These are phyloP conservation scores for Cotoneaster glaucophyllus DNA, from an alignment of 306 rosid species.

Conservation along the genomic window DNA sequence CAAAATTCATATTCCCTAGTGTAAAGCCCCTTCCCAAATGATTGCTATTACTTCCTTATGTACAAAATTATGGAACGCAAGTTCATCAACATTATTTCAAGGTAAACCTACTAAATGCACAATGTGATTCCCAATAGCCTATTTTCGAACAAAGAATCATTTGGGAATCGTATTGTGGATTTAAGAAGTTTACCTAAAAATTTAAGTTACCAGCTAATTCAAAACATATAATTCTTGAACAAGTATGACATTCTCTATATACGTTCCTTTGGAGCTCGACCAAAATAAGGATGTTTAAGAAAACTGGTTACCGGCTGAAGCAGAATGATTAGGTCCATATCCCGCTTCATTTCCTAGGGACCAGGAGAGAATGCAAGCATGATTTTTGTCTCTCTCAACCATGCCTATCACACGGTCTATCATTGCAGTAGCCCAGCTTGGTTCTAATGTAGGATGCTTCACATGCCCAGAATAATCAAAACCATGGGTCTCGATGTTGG, in stretches of 20 bases:
- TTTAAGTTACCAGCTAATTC: too few species aligned
- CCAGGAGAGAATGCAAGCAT: slow-evolving; percentile 82
- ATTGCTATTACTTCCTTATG: background rate
- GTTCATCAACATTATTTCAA: background rate
- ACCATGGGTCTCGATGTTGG: slow-evolving; percentile 91
- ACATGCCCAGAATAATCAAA: slow-evolving; percentile 59
- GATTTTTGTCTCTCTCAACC: slow-evolving; percentile 99
- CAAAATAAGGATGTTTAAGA: background rate
- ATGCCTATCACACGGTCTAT: slow-evolving; percentile 91
- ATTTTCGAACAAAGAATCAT: background rate
- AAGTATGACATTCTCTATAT: background rate
- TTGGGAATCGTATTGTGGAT: background rate
- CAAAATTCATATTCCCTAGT: background rate
- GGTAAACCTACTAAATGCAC: background rate
- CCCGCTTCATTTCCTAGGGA: slow-evolving; percentile 94
- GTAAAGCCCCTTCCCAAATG: background rate
- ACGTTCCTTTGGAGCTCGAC: background rate
- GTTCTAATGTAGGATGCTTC: slow-evolving; percentile 86
- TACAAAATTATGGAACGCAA: background rate
- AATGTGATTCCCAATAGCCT: background rate
- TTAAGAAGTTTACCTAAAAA: background rate
- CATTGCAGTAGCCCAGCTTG: slow-evolving; percentile 92
- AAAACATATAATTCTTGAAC: background rate
- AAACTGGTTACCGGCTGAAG: slow-evolving; percentile 58
- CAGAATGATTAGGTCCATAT: slow-evolving; percentile 91